A percentile compares a stretch with the other conserved stretches of the same genome.
phyloP scores from a whole-genome alignment of 2,329 filamentous ascomycete species.

The Aureobasidium sp. region DNA sequence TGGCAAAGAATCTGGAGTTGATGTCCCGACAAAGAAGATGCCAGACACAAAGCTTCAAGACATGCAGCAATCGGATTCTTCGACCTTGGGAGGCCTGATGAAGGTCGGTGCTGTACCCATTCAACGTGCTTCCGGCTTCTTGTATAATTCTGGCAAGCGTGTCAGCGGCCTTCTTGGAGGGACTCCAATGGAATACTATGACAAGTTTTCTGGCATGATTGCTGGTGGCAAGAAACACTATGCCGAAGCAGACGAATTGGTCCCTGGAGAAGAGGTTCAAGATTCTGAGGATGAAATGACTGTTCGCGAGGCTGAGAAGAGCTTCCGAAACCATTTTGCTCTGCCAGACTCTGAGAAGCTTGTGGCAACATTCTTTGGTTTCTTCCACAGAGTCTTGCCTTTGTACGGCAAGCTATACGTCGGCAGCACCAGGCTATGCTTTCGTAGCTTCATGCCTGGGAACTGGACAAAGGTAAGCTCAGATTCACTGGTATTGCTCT shows the following conservation, averaged over 20 bases:
- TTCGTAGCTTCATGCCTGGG: constrained; percentile 80
- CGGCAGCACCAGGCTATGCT: constrained; percentile 81
- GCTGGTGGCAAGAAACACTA: constrained; percentile 88
- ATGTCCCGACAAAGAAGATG: neutral
- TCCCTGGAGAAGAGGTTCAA: constrained; percentile 53
- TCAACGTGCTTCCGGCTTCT: constrained; percentile 76
- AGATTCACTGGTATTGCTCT: neutral
- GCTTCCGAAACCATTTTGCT: constrained; percentile 85
- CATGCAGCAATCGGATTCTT: constrained; percentile 28
- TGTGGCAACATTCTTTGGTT: constrained; percentile 85
- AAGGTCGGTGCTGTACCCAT: constrained; percentile 50
- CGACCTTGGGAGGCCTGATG: constrained; percentile 51
- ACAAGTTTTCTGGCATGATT: constrained; percentile 97
- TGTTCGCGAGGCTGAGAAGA: constrained; percentile 48
- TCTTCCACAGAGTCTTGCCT: constrained; percentile 80
- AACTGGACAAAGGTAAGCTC: constrained; percentile 66
- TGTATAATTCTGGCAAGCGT: constrained; percentile 69
- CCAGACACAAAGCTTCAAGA: neutral
- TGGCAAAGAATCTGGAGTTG: constrained; percentile 21
- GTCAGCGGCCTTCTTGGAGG: constrained; percentile 60
- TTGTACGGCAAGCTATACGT: constrained; percentile 97
- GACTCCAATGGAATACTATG: constrained; percentile 88
- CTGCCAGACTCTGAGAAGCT: constrained; percentile 77
- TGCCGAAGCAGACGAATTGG: constrained; percentile 59
- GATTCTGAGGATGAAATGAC: constrained; percentile 51